phyloP scores from a whole-genome alignment of 2,329 filamentous ascomycete genomes.

The Xenoacremonium recifei region DNA sequence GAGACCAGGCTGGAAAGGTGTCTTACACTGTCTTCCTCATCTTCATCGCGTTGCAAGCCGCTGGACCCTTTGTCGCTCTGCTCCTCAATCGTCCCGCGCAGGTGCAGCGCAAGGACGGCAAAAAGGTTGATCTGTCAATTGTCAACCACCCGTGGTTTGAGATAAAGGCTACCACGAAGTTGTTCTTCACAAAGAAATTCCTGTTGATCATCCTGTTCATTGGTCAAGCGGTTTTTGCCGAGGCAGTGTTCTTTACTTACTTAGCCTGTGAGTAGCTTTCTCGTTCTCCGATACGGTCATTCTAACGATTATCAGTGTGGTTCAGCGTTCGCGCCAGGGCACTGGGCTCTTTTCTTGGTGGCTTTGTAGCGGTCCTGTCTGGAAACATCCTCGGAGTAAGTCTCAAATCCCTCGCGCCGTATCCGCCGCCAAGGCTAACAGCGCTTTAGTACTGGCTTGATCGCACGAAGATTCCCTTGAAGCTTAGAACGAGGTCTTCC shows the following conservation, averaged over 20 bases:
- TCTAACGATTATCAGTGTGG: slow-evolving; percentile 61
- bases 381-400: slow-evolving; percentile 64
- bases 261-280: slow-evolving; percentile 36
- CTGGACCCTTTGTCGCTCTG: slow-evolving; percentile 63
- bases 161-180: slow-evolving; percentile 55
- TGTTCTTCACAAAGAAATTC: slow-evolving; percentile 62
- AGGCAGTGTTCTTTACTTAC: slow-evolving; percentile 73
- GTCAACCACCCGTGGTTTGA: slow-evolving; percentile 55
- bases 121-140: slow-evolving; percentile 59
- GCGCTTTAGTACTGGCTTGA: slow-evolving; percentile 57
- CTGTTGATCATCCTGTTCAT: slow-evolving; percentile 66
- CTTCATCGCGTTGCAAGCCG: slow-evolving; percentile 69
- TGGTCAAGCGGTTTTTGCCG: slow-evolving; percentile 67
- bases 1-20: slow-evolving; percentile 59
- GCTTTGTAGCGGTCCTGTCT: slow-evolving; percentile 62
- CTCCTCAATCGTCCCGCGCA: slow-evolving; percentile 59
- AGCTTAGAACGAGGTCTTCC: slow-evolving; percentile 49
- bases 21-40: slow-evolving; percentile 67
- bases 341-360: slow-evolving; percentile 68
- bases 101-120: slow-evolving; percentile 65
- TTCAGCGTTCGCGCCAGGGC: slow-evolving; percentile 69
- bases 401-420: too few relatives aligned
- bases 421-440: too few relatives aligned
- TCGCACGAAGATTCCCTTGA: slow-evolving; percentile 51
- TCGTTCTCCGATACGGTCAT: too few relatives aligned